Evolutionary conservation across 306 rosid genomes (phyloP).

Genomic region (Chamaecrista fasciculata): DNA sequence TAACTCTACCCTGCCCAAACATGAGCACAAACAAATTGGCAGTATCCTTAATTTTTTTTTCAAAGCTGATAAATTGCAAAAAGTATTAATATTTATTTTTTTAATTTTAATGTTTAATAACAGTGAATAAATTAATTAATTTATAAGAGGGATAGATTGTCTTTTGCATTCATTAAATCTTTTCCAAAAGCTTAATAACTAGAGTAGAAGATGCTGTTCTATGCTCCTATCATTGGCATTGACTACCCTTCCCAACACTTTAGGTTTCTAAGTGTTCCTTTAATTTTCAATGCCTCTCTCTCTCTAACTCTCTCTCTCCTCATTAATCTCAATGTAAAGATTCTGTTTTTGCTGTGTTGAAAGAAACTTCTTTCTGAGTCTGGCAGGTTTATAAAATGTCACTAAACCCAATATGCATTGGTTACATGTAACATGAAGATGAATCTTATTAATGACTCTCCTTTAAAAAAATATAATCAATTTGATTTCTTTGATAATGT

Average conservation of each 20-base stretch:
- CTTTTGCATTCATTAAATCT: too few species aligned
- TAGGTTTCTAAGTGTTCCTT: slow-evolving; percentile 21
- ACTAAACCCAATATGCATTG: slow-evolving; percentile 35
- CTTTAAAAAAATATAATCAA: not conserved
- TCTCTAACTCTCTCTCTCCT: slow-evolving; percentile 8
- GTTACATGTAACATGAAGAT: slow-evolving; percentile 28
- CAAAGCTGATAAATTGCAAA: too few species aligned
- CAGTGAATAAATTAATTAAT: too few species aligned
- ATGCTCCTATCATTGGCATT: slow-evolving; percentile 33
- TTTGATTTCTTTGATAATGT: slow-evolving; percentile 14
- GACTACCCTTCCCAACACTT: slow-evolving; percentile 27
- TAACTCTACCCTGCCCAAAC: too few species aligned
- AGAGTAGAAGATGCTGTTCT: slow-evolving; percentile 24
- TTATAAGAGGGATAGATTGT: too few species aligned
- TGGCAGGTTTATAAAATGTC: slow-evolving; percentile 33
- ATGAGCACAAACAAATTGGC: too few species aligned
- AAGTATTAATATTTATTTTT: too few species aligned
- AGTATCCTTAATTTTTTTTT: too few species aligned
- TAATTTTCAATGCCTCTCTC: too few species aligned
- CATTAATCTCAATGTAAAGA: slow-evolving; percentile 40
- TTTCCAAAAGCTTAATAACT: not conserved
- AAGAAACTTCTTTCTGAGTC: slow-evolving; percentile 39
- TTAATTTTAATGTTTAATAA: too few species aligned
- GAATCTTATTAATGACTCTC: slow-evolving; percentile 19
- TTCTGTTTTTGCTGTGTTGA: slow-evolving; percentile 32